Base-by-base conservation (phyloP, 2,329 filamentous ascomycete genomes). In the Fusarium citri region DNA sequence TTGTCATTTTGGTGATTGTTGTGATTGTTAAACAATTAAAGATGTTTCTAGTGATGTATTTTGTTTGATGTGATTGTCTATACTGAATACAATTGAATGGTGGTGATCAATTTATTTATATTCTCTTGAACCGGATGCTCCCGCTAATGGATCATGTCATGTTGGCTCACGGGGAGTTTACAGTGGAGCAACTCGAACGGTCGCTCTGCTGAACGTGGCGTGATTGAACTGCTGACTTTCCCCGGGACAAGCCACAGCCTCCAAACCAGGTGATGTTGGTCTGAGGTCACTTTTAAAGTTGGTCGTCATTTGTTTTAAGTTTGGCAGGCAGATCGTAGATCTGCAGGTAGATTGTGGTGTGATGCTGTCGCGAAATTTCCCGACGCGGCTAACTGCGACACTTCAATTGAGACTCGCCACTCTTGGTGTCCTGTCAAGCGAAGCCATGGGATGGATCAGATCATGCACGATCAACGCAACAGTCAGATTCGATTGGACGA, bases 1-100 rank as follows among this genome's bases (percentile, higher is more conserved):
- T 56, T 16, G 57, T 59, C 57, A 59, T 59, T 20, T 20, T 46
- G 23, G 11, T 15, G 26, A 6, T 40, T 40, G 54, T 40, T 30
- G 20, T 11, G 18, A 18, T 18, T 18, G 11, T 11, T 23, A 5
- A 20, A 34, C 28, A 34, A 55, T 15, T 30, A 7, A 5, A 34
- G 6, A 20, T 55, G 16, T 8, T 20, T 56, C 15, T 18, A 10
- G 6, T 20, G 14, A 7, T 37, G 8, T 22, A 40, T 11, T 6
- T 10, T 51, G 10, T 3, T 6, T 28, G 18, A n/a, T 49, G 7
- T 14, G 42, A 20, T 40, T 37, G 9, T 15, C 6, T 7, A 22
- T 22, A 22, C 8, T 11, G 41, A 6, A 22, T 10, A 10, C 4
- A 43, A 23, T 23, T 16, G 22, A 22, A 6, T 0, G 31, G 15